A percentile compares a stretch with the other conserved stretches of the same genome.
These are phyloP conservation scores for Cotoneaster glaucophyllus DNA, from an alignment of 306 rosid genomes.

Conservation along the genomic window DNA sequence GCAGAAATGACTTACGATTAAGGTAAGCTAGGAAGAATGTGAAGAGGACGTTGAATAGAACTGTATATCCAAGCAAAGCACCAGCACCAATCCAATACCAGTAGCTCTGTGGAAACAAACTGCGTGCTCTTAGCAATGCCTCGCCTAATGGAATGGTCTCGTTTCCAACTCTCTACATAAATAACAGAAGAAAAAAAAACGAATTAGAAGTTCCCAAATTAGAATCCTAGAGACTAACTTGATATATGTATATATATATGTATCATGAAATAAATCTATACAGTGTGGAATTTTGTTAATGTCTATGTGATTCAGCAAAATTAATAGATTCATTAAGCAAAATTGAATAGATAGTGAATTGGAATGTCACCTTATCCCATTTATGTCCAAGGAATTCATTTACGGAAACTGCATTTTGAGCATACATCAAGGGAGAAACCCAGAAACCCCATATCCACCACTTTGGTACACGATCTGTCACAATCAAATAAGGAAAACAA, in stretches of 20 bases:
- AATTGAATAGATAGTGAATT: background rate
- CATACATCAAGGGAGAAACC: constrained; percentile 98
- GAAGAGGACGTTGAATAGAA: constrained; percentile 73
- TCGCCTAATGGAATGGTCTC: constrained; percentile 58
- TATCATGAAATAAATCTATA: background rate
- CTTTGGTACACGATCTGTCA: constrained; percentile 65
- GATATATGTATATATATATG: background rate
- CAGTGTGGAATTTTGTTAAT: background rate
- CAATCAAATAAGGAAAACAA: constrained; percentile 21
- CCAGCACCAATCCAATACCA: constrained; percentile 99
- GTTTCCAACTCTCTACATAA: constrained; percentile 45
- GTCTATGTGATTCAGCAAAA: background rate
- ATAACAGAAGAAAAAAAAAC: constrained; percentile 12
- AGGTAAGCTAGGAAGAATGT: constrained; percentile 83
- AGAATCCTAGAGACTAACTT: background rate
- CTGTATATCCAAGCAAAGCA: constrained; percentile 88
- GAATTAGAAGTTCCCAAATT: constrained; percentile 11
- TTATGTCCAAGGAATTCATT: constrained; percentile 97
- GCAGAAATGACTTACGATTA: constrained; percentile 67
- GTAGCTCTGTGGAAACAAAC: constrained; percentile 71
- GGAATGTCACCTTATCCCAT: constrained; percentile 70
- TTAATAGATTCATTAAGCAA: background rate
- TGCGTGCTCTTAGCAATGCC: constrained; percentile 58
- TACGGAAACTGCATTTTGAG: constrained; percentile 87
- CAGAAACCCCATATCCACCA: constrained; percentile 99